Evolutionary conservation across 257 asterid species (phyloP), one percentile per base, ranked within the genome.

Genomic region (Capsicum pubescens): DNA sequence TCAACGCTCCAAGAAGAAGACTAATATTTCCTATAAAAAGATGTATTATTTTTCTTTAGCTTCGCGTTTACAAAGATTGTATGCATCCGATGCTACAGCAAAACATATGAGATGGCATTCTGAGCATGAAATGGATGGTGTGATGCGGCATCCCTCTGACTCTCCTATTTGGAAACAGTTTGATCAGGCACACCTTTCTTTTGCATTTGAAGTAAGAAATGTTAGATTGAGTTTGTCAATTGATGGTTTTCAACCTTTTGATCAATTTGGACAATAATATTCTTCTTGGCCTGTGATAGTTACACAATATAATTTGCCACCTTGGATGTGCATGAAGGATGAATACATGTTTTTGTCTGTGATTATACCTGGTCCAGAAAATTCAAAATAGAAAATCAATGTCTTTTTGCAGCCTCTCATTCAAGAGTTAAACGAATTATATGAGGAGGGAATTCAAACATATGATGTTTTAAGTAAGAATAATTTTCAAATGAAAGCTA

Each of bases 141-240:
- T 69, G 1, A 83, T 83, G 74, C 21, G 32, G 0, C 82, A 71
- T 83, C 57, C 36, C 10, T 70, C 61, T 2, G 14, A 79, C 50
- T 14, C 67, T 21, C 55, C 21, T 59, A 54, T 4, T 81, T 69
- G 72, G 82, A 83, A 83, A 14, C 66, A 82, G 57, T 83, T 70
- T 72, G 60, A 71, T 44, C 26, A 21, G 2, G 13, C 46, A 3
- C 11, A 11, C 72, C 12, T 55, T 3, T 8, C 8, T 16, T 82
- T 82, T 55, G 19, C 68, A 13, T 52, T 12, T 3, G 79, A 81
- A n/a, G 6, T 71, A 6, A 36, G 79, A 61, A 46, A 67, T 14
- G 48, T 13, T 36, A 35, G 50, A 67, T 67, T 35, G 70, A 56
- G 9, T 7, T 71, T 39, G 79, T 71, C n/a, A 3, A 15, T 14